Evolutionary conservation across 2,329 filamentous ascomycete genomes (phyloP), one percentile per base, ranked within the genome.

Genomic region (Trichoderma sp.): DNA sequence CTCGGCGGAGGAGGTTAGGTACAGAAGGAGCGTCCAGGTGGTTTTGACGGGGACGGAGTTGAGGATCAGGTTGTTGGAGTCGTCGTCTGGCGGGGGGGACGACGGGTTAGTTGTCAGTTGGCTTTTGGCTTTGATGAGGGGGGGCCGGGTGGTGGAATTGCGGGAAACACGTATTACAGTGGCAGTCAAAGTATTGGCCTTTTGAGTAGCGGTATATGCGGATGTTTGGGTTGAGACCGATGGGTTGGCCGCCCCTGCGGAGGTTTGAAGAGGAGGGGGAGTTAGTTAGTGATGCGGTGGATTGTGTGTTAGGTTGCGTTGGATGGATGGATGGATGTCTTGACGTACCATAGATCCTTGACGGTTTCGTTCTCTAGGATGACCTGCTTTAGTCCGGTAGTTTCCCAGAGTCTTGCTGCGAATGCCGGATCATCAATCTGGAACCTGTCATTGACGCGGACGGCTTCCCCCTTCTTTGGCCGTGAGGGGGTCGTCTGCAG

Each of bases 21-120:
- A 98, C 39, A 97, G 86, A 0, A 97, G 84, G 5, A 97, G 82
- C 0, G 94, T 97, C 93, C 94, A 97, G 0, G 93, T 97, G 5
- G 94, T 97, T 35, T 76, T 74, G 32, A 75, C 78, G 29, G 74
- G 73, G 32, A 75, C 70, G 0, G 77, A 75, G 19, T 73, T 73
- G 22, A 76, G 72, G 1, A 80, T 84, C 29, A 97, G 79, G 65
- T 86, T 84, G 76, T 97, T 97, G 61, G 88, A 92, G 74, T 97
- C 94, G 78, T 98, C 94, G 74, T 97, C 92, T 95, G 74, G 39
- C 3, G 37, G 22, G 13, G 17, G 37, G 22, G 13, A 12, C 2
- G 9, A 12, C n/a, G n/a, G 1, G 9, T 37, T 4, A 45, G 2
- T n/a, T 39, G 5, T 13, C n/a, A n/a, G n/a, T n/a, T n/a, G n/a